Evolutionary conservation across 2,329 filamentous ascomycete genomes (phyloP).

Genomic region (Colletotrichum graminicola): DNA sequence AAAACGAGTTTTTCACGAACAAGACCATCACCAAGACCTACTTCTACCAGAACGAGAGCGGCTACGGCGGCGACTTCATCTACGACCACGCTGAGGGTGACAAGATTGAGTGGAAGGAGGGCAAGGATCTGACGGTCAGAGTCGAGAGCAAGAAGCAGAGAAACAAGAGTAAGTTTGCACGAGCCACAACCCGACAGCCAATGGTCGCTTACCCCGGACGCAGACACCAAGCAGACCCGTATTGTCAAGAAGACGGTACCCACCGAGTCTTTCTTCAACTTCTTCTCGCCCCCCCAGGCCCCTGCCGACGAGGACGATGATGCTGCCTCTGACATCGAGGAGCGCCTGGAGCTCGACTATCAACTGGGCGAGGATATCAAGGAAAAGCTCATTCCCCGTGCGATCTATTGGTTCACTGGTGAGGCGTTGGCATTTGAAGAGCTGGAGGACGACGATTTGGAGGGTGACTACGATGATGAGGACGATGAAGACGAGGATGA

Average conservation of each 20-base stretch:
- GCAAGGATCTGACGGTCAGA: constrained; percentile 92
- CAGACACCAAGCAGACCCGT: constrained; percentile 98
- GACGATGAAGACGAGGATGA: constrained; percentile 95
- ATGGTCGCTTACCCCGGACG: neutral
- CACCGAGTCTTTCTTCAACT: constrained; percentile 99
- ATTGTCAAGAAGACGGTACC: constrained; percentile 99
- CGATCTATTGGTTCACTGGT: constrained; percentile 99
- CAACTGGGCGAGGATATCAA: constrained; percentile 99
- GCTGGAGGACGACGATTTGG: constrained; percentile 83
- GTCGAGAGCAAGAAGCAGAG: constrained; percentile 99
- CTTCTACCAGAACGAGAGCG: constrained; percentile 98
- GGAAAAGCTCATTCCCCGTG: constrained; percentile 98
- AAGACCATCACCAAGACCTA: constrained; percentile 98
- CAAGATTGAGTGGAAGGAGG: constrained; percentile 96
- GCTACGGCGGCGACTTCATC: constrained; percentile 99
- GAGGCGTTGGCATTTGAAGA: constrained; percentile 98
- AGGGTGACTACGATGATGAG: constrained; percentile 86
- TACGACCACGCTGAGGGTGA: constrained; percentile 99
- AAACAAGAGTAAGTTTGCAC: constrained; percentile 86
- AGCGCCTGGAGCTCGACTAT: constrained; percentile 97
- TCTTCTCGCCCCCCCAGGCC: constrained; percentile 95
- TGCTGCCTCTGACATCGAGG: constrained; percentile 91
- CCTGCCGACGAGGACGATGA: constrained; percentile 80
- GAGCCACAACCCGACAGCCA: neutral
- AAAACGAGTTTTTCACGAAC: constrained; percentile 98